A percentile compares a stretch with the other conserved stretches of the same genome.
Evolutionary conservation across 192 early-diverging fungal genomes (phyloP).

Genomic region (Phlyctochytrium arcticum): DNA sequence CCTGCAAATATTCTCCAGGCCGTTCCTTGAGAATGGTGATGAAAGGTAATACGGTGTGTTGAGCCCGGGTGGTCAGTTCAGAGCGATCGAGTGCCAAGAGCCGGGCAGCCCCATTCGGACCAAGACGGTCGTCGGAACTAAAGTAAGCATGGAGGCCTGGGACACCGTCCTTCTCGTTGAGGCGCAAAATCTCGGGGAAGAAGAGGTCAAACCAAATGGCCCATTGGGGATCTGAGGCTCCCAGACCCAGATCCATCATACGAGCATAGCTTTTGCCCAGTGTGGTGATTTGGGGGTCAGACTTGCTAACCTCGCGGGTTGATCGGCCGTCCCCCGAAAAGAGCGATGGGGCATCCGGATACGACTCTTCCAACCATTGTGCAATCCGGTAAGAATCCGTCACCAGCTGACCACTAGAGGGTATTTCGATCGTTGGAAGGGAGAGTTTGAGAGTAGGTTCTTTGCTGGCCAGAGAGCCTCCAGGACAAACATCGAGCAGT

Average conservation of each 20-base stretch:
- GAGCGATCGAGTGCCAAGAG: not conserved
- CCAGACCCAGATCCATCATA: conserved; percentile 22
- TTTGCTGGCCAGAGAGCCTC: too few relatives aligned
- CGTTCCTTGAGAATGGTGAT: conserved; percentile 22
- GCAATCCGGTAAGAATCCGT: conserved; percentile 54
- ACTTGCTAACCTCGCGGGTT: not conserved
- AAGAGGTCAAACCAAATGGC: conserved; percentile 28
- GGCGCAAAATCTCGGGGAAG: not conserved
- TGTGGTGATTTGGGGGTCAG: not conserved
- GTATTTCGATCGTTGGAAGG: conserved; percentile 21
- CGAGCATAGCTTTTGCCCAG: conserved; percentile 22
- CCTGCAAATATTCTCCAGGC: conserved; percentile 33
- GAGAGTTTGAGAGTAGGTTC: not conserved
- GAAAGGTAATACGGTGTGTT: conserved; percentile 18
- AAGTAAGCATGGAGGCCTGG: conserved; percentile 23
- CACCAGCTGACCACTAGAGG: conserved; percentile 18
- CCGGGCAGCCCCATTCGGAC: conserved; percentile 1
- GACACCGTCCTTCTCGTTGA: not conserved
- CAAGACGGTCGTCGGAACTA: conserved; percentile 16
- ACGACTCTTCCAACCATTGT: conserved; percentile 52
- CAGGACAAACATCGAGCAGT: conserved; percentile 9
- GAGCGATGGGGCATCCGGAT: conserved; percentile 43
- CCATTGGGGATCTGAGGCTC: conserved; percentile 31
- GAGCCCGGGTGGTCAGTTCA: conserved; percentile 19
- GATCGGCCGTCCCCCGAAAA: conserved; percentile 12